Conservation (phyloP, 2,329 filamentous ascomycete species). For the Hypoxylon sp. region DNA sequence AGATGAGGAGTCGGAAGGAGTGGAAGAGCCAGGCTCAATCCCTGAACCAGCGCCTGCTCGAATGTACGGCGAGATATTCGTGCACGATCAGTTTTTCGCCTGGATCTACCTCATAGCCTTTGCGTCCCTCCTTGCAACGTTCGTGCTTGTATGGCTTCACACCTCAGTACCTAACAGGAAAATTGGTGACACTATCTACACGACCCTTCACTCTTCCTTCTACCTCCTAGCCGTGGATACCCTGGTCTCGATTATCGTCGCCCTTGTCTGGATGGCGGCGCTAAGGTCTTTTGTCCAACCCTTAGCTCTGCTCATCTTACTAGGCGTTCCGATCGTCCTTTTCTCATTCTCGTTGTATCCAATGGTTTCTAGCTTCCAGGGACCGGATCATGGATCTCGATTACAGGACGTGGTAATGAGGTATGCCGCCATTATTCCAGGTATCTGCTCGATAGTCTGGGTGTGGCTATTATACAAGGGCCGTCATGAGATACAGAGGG, state of each 20-base stretch:
- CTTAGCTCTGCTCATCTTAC: slow-evolving; percentile 83
- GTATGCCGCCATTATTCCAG: slow-evolving; percentile 85
- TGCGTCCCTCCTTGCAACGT: slow-evolving; percentile 87
- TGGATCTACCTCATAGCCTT: slow-evolving; percentile 89
- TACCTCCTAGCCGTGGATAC: slow-evolving; percentile 93
- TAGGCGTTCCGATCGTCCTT: slow-evolving; percentile 88
- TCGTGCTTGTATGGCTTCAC: slow-evolving; percentile 90
- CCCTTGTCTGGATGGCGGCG: slow-evolving; percentile 89
- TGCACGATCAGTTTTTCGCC: slow-evolving; percentile 92
- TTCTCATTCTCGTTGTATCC: slow-evolving; percentile 93
- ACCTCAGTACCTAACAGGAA: slow-evolving; percentile 79
- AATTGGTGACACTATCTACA: slow-evolving; percentile 95
- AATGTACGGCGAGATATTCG: slow-evolving; percentile 77
- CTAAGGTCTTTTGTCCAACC: slow-evolving; percentile 88
- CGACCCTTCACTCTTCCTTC: slow-evolving; percentile 86
- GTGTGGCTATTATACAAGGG: slow-evolving; percentile 85
- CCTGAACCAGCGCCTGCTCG: slow-evolving; percentile 67
- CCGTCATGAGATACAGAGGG: slow-evolving; percentile 83
- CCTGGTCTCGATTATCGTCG: slow-evolving; percentile 88
- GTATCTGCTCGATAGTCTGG: slow-evolving; percentile 81
- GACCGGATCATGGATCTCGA: slow-evolving; percentile 78
- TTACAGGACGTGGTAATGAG: slow-evolving; percentile 93
- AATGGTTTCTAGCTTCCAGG: slow-evolving; percentile 89
- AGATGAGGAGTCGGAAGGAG: slow-evolving; percentile 55
- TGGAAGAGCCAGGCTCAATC: slow-evolving; percentile 55